A percentile compares a stretch with the other conserved stretches of the same genome.
These are phyloP conservation scores for Cystobasidium slooffiae DNA, from an alignment of 1,284 basidiomycete genomes.

Conservation along the genomic window DNA sequence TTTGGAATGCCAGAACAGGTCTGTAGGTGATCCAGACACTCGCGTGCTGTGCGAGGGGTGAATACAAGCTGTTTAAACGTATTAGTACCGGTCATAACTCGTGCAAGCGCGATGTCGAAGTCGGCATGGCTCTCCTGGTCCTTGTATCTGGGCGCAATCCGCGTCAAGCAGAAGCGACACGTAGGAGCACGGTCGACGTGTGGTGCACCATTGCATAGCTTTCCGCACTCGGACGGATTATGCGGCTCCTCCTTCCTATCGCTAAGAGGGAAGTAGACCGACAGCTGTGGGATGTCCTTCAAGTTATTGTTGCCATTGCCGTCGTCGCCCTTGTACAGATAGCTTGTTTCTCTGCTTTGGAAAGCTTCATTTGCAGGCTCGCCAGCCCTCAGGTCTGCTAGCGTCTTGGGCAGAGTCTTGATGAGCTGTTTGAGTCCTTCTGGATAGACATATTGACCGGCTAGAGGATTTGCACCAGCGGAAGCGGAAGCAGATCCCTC, in stretches of 20 bases:
- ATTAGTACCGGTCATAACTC: not conserved
- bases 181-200: not conserved
- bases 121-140: not conserved
- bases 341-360: slow-evolving; percentile 8
- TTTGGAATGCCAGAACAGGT: slow-evolving; percentile 5
- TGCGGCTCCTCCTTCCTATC: not conserved
- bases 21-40: slow-evolving; percentile 8
- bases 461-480: not conserved
- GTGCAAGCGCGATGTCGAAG: no score
- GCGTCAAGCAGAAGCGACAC: not conserved
- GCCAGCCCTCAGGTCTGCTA: slow-evolving; percentile 3
- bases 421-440: slow-evolving; percentile 1
- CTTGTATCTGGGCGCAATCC: not conserved
- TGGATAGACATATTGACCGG: not conserved
- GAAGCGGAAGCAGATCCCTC: not conserved
- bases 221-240: slow-evolving; percentile 3
- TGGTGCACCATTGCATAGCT: slow-evolving; percentile 1
- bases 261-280: slow-evolving; percentile 10
- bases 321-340: not conserved
- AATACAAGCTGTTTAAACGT: not conserved
- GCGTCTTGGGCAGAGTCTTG: slow-evolving; percentile 8
- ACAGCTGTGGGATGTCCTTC: not conserved
- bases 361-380: slow-evolving; percentile 8
- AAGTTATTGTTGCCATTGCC: not conserved
- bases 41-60: not conserved